phyloP scores from a whole-genome alignment of 1,284 basidiomycete genomes.

The Ustilago curta region DNA sequence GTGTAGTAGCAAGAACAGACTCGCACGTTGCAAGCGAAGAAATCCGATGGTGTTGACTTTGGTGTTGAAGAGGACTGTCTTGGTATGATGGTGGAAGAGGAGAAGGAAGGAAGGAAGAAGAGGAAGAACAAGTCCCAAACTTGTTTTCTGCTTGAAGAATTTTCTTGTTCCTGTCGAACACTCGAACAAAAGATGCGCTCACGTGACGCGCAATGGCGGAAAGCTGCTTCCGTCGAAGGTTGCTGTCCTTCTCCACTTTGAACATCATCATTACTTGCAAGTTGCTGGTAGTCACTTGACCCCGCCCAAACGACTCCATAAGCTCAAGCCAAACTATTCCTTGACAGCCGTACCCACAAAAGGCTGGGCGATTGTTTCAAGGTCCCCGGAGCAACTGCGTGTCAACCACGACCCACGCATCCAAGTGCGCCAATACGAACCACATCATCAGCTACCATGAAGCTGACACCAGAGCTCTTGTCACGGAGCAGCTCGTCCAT shows the following conservation, averaged over 20 bases:
- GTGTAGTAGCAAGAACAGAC: not conserved
- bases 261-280: constrained; percentile 3
- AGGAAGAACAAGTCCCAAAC: not conserved
- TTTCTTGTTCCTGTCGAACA: not conserved
- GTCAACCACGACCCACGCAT: not conserved
- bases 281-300: not conserved
- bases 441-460: constrained; percentile 73
- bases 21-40: not conserved
- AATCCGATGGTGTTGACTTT: not conserved
- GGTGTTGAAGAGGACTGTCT: not conserved
- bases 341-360: not conserved
- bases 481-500: constrained; percentile 81
- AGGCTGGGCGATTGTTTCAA: not conserved
- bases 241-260: constrained; percentile 39
- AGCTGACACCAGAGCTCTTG: constrained; percentile 91
- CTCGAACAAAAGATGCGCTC: constrained; percentile 16
- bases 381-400: not conserved
- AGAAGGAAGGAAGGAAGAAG: not conserved
- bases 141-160: constrained; percentile 7
- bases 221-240: constrained; percentile 11
- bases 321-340: not conserved
- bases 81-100: constrained; percentile 12
- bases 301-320: not conserved
- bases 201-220: constrained; percentile 27
- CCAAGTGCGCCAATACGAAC: not conserved